These are phyloP conservation scores for Tricladium varicosporioides DNA, from an alignment of 2,329 filamentous ascomycete genomes.

Conservation along the genomic window DNA sequence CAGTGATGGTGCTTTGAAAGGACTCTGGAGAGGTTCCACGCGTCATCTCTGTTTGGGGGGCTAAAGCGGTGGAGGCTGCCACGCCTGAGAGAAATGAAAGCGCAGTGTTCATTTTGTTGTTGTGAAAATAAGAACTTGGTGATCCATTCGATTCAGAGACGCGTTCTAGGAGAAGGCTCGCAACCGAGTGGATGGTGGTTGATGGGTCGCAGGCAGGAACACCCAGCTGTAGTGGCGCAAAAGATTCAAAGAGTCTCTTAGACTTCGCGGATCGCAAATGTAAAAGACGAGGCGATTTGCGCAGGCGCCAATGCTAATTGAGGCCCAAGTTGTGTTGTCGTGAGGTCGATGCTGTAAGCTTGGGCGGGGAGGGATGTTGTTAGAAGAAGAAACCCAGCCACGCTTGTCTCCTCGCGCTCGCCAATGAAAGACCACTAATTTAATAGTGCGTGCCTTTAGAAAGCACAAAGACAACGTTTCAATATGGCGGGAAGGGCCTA, in stretches of 20 bases:
- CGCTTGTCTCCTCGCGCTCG: not conserved
- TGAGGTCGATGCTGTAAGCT: not conserved
- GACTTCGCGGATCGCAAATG: not conserved
- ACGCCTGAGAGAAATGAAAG: slow-evolving; percentile 2
- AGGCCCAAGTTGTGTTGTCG: not conserved
- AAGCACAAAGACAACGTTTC: not conserved
- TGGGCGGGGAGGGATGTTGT: not conserved
- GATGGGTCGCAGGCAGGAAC: slow-evolving; percentile 5
- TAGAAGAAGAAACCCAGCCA: not conserved
- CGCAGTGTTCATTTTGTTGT: slow-evolving; percentile 23
- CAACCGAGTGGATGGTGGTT: slow-evolving; percentile 2
- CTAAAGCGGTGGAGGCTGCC: slow-evolving; percentile 15
- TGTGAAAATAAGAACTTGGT: not conserved
- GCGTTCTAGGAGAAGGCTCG: slow-evolving; percentile 8
- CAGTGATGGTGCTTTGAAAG: slow-evolving; percentile 27
- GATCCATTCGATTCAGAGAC: no score
- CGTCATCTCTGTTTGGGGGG: slow-evolving; percentile 17
- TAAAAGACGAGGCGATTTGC: not conserved
- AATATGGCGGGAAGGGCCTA: not conserved
- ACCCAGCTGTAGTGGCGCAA: not conserved
- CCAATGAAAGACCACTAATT: slow-evolving; percentile 7
- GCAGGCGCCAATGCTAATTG: not conserved
- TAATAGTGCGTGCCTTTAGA: slow-evolving; percentile 5
- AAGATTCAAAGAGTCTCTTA: not conserved
- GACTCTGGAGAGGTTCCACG: slow-evolving; percentile 31